These are phyloP conservation scores for Vitis vinifera DNA, from an alignment of 164 flowering plant species.

Conservation along the genomic window ASM3070453v1 NC_081810.1:18198001-18198500, in stretches of 20 bases:
- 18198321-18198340: not conserved
- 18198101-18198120: conserved; percentile 80
- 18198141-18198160: conserved; percentile 93
- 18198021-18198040: no score
- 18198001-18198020: no score
- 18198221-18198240: conserved; percentile 91
- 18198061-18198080: conserved; percentile 9
- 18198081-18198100: conserved; percentile 77
- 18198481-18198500: no score
- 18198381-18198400: not conserved
- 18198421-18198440: not conserved
- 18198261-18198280: conserved; percentile 95
- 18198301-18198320: not conserved
- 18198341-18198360: not conserved
- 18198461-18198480: no score
- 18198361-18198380: not conserved
- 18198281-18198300: not conserved
- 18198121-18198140: conserved; percentile 92
- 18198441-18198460: not conserved
- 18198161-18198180: conserved; percentile 99
- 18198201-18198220: conserved; percentile 68
- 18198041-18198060: not conserved
- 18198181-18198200: conserved; percentile 74
- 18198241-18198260: conserved; percentile 85
- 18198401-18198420: not conserved